Evolutionary conservation across 768 basidiomycete genomes (phyloP), one percentile per base, ranked within the genome.

Genomic region (Gymnopilus dilepis): DNA sequence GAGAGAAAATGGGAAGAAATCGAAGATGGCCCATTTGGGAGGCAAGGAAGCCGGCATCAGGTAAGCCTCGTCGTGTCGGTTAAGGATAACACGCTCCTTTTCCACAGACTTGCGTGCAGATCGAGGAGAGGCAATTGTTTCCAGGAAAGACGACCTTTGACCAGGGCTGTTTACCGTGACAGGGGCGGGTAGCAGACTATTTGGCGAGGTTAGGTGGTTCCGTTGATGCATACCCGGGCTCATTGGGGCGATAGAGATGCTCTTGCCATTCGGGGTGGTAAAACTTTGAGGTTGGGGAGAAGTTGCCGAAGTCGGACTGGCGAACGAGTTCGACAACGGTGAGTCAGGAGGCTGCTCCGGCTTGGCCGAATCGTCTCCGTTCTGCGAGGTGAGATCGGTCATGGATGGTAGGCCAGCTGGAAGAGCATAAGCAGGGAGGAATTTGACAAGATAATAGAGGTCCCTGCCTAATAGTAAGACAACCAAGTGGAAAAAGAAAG

Each of bases 1-100:
- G 6, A 89, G 72, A 30, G 89, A 89, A 72, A 91, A 88, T 17
- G 89, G 89, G 74, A 89, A 90, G 7, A 90, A 62, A 68, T 90
- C 89, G 59, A 88, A 84, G 37, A 87, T 34, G 56, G 82, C 77
- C 65, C 84, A 87, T 69, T 81, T 82, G 1, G 88, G 88, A 3
- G 89, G 87, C 70, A 80, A 78, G 43, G 73, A 73, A 3, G 84
- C 80, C 4, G 89, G 88, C 13, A 84, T 68, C 24, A 89, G 74
- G 61, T 76, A 77, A 21, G 65, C 68, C 56, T 86, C 86, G 17
- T 84, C 84, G 13, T 69, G 67, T 40, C 72, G 66, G n/a, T 77
- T 61, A 9, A 79, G 66, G 47, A 81, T 73, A 19, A 77, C 67
- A 45, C 80, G 75, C 12, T 78, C 74, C 56, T 66, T 64, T 17